Evolutionary conservation across 768 basidiomycete species (phyloP).

Genomic region (Pholiota conissans): DNA sequence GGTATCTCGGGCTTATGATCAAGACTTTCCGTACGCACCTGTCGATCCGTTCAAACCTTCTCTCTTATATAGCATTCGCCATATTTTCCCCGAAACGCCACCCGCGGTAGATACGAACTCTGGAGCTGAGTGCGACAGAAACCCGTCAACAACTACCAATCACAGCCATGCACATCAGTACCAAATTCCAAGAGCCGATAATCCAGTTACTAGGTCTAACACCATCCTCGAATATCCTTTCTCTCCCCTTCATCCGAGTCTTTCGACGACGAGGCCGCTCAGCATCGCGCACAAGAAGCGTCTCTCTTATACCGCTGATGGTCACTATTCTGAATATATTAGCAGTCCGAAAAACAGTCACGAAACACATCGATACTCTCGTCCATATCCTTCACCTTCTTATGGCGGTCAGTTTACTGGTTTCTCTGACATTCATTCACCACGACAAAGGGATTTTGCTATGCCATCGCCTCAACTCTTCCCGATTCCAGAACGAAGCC

Average conservation of each 20-base stretch:
- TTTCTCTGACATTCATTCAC: background rate
- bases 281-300: background rate
- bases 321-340: background rate
- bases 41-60: conserved; percentile 14
- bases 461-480: background rate
- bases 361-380: background rate
- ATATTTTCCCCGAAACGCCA: conserved; percentile 1
- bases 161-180: background rate
- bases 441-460: background rate
- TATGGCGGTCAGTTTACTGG: background rate
- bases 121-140: background rate
- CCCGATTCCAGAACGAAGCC: background rate
- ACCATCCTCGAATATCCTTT: background rate
- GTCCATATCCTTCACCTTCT: conserved; percentile 2
- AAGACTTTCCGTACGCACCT: conserved; percentile 5
- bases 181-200: background rate
- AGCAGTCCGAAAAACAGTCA: background rate
- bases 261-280: background rate
- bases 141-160: background rate
- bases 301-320: background rate
- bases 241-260: background rate
- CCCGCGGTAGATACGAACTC: background rate
- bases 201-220: background rate
- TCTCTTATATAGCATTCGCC: conserved; percentile 8
- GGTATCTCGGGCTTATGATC: conserved; percentile 2